Evolutionary conservation across 495 filamentous ascomycete species (phyloP).

Genomic region (Aspergillus mulundensis): DNA sequence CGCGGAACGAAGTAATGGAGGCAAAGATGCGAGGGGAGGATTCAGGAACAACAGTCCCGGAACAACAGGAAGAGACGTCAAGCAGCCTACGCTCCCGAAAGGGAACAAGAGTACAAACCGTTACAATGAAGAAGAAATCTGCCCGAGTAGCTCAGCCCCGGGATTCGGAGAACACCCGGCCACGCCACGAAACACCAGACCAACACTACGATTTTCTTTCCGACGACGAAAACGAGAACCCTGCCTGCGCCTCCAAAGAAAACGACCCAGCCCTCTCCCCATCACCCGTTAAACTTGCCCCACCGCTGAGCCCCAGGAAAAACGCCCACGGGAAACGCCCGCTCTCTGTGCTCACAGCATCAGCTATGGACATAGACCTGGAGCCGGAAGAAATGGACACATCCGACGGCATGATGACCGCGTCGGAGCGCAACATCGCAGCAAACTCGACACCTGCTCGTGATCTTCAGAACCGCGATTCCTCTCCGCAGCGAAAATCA

Average conservation of each 20-base stretch:
- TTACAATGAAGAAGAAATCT: conserved; percentile 24
- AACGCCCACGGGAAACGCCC: conserved; percentile 38
- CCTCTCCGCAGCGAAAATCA: conserved; percentile 26
- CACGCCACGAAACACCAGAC: background rate
- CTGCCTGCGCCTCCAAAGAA: conserved; percentile 40
- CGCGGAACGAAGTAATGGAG: conserved; percentile 44
- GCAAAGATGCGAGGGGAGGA: conserved; percentile 61
- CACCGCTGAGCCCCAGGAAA: conserved; percentile 31
- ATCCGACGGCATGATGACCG: conserved; percentile 18
- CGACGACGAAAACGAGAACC: conserved; percentile 32
- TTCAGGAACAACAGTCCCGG: conserved; percentile 20
- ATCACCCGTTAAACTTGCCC: conserved; percentile 26
- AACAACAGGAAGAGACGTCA: conserved; percentile 19
- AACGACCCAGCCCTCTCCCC: conserved; percentile 47
- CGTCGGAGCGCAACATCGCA: conserved; percentile 42
- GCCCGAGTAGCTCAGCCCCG: conserved; percentile 1
- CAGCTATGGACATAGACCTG: conserved; percentile 24
- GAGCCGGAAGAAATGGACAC: conserved; percentile 13
- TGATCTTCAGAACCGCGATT: conserved; percentile 8
- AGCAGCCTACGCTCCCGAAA: conserved; percentile 22
- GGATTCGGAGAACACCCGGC: conserved; percentile 4
- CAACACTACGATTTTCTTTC: background rate
- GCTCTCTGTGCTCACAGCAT: conserved; percentile 36
- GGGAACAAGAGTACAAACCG: conserved; percentile 20
- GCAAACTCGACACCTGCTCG: conserved; percentile 23